Evolutionary conservation across 2,329 filamentous ascomycete genomes (phyloP), one percentile per base, ranked within the genome.

Genomic region (Fusarium annulatum): DNA sequence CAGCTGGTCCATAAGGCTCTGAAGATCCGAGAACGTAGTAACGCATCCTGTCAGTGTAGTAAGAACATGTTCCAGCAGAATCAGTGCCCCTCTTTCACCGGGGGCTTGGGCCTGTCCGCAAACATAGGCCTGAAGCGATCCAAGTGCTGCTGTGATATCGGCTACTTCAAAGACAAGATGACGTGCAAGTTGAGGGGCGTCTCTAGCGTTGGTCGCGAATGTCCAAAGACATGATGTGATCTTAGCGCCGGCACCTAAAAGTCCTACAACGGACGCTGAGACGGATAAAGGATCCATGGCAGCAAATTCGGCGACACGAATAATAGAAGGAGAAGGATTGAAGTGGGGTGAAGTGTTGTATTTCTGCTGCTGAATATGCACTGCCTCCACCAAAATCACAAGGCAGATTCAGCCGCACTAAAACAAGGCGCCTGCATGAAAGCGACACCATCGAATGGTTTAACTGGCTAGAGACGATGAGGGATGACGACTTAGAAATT

Each of bases 301-400:
- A 30, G 45, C 6, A 21, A 3, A 21, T 2, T 7, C 9, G 2
- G 4, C 2, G 0, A 30, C 11, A 30, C 7, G 9, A 15, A 30
- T 30, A 16, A 21, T 11, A 14, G 15, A 16, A 21, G 19, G 7
- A 48, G 26, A 48, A 48, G 14, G 12, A 15, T 45, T 16, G 26
- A 48, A n/a, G 9, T n/a, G 26, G 19, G 45, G 45, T 48, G 14
- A n/a, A 16, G 1, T 16, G 26, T 30, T 3, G 3, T 30, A 48
- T 48, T 30, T 30, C 45, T 48, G 16, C 6, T 16, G 14, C 9
- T n/a, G 4, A 30, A 48, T 16, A 3, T 16, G 45, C 45, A 30
- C 45, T n/a, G 45, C 45, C 45, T 30, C 14, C 45, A 30, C 26
- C 19, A 11, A 7, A 48, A 48, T 48, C 28, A 16, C 26, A n/a